A percentile compares a stretch with the other conserved stretches of the same genome.
These are phyloP conservation scores for Ceriops decandra DNA, from an alignment of 345 rosid species.

Conservation along the genomic window DNA sequence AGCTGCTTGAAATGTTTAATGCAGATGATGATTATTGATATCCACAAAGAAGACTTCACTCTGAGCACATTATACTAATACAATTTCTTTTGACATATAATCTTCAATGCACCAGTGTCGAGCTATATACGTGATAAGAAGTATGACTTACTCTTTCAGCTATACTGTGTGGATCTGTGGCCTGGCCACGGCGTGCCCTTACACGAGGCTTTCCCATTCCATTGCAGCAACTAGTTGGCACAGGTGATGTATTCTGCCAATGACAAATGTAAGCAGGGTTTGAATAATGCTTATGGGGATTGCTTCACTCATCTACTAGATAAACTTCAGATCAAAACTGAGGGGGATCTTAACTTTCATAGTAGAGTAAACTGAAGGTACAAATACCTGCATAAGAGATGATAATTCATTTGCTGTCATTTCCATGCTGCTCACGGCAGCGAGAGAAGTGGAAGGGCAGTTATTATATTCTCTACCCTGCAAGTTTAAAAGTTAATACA, in stretches of 20 bases:
- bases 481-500: neutral
- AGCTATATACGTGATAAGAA: neutral
- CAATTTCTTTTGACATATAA: neutral
- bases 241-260: slow-evolving; percentile 28
- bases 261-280: slow-evolving; percentile 9
- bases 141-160: slow-evolving; percentile 24
- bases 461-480: slow-evolving; percentile 35
- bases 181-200: slow-evolving; percentile 26
- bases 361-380: neutral
- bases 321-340: no score
- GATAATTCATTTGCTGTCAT: slow-evolving; percentile 13
- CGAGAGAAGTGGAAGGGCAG: slow-evolving; percentile 18
- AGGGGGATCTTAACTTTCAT: no score
- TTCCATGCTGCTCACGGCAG: slow-evolving; percentile 12
- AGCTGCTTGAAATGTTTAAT: slow-evolving; percentile 7
- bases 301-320: slow-evolving; percentile 4
- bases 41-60: neutral
- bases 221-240: slow-evolving; percentile 20
- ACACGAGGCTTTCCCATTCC: slow-evolving; percentile 41
- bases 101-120: neutral
- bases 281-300: neutral
- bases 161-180: slow-evolving; percentile 26
- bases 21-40: neutral
- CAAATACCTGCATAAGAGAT: slow-evolving; percentile 28
- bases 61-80: neutral